Evolutionary conservation across 768 basidiomycete genomes (phyloP).

Genomic region (Krasilnikovozyma curviuscula): DNA sequence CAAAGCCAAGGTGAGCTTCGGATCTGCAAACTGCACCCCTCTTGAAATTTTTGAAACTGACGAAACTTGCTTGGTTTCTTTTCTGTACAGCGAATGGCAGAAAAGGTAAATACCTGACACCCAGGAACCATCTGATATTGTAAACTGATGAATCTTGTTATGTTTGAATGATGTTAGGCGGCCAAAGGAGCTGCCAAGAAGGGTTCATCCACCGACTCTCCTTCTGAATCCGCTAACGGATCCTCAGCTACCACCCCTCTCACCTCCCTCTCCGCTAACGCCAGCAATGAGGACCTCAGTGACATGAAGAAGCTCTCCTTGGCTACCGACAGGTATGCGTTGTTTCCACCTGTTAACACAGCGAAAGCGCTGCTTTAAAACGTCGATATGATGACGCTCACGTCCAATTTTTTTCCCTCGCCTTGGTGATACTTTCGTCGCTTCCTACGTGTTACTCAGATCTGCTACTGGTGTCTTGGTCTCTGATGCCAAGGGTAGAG

Average conservation of each 20-base stretch:
- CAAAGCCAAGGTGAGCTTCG: constrained; percentile 46
- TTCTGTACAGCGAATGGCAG: constrained; percentile 45
- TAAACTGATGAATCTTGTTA: background rate
- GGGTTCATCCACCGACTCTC: constrained; percentile 35
- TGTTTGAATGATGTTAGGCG: constrained; percentile 39
- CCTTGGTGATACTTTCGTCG: no score
- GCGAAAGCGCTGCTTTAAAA: no score
- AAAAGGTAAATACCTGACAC: constrained; percentile 38
- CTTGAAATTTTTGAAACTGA: background rate
- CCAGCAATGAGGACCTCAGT: constrained; percentile 55
- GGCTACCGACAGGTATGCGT: constrained; percentile 65
- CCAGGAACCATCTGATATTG: background rate
- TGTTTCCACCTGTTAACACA: no score
- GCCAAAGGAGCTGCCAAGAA: constrained; percentile 34
- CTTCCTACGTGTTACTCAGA: constrained; percentile 33
- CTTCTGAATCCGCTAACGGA: constrained; percentile 46
- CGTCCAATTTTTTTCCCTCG: no score
- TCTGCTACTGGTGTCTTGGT: constrained; percentile 80
- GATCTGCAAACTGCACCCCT: background rate
- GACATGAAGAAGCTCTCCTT: constrained; percentile 71
- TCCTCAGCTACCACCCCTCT: constrained; percentile 56
- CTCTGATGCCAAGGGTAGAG: constrained; percentile 76
- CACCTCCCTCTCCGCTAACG: constrained; percentile 61
- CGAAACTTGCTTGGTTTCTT: background rate
- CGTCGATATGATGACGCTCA: no score